Evolutionary conservation across 352 stramenopile species (phyloP), one percentile per base, ranked within the genome.

Genomic region (Albugo laibachii): DNA sequence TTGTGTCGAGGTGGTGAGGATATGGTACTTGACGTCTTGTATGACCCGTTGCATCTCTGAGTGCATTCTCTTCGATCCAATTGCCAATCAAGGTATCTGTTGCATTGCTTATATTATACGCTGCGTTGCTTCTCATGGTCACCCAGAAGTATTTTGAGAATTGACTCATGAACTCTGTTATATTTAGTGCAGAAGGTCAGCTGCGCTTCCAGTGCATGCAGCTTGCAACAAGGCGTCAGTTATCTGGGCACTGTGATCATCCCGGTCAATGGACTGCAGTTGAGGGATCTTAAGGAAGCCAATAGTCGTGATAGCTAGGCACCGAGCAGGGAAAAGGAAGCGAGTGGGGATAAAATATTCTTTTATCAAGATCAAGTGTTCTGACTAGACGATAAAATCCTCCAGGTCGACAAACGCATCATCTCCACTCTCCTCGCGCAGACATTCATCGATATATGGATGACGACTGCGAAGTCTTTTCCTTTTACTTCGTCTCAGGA

Each of bases 41-140:
- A 31, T 73, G 76, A 2, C 74, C 77, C 8, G 77, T 91, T 34
- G 46, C 51, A 3, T 57, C 43, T 10, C 71, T 68, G 36, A 91
- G 57, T 1, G 74, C 77, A 16, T 83, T 63, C 48, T 91, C 77
- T 34, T 91, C 74, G 41, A 91, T 71, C 77, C 77, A 91, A 53
- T 91, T 91, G 16, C 77, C 77, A 16, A 86, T 62, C 15, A 91
- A 61, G 40, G 72, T 65, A 13, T 65, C 69, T 42, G 83, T 80
- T 43, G 54, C 59, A 52, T 91, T 85, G 56, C 72, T 83, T 54
- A 83, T 83, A 67, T 89, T 89, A 65, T 87, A 87, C 21, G 56
- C 56, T 4, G 64, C 51, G 41, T 69, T 31, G 24, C 8, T 31
- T 8, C 8, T 31, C 24, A 31, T 31, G 24, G 24, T 31, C 24